Evolutionary conservation across 352 stramenopile genomes (phyloP).

Genomic region (Phytophthora aleatoria): DNA sequence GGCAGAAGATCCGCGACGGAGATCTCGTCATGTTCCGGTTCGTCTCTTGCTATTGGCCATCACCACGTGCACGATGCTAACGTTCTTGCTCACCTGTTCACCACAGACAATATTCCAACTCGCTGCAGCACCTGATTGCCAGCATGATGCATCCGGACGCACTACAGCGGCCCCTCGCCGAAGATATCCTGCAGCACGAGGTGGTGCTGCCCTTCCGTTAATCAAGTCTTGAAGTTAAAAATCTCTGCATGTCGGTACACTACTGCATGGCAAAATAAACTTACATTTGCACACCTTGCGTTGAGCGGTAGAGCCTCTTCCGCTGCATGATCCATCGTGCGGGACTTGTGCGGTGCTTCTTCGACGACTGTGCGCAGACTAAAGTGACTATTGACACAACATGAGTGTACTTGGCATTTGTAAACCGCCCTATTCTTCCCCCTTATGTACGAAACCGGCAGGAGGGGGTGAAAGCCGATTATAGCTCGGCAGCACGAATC

Average conservation of each 20-base stretch:
- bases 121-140: conserved; percentile 83
- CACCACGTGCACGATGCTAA: conserved; percentile 15
- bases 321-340: not conserved
- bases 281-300: conserved; percentile 8
- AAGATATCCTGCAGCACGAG: conserved; percentile 88
- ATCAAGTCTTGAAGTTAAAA: conserved; percentile 7
- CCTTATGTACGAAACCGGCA: no score
- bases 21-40: conserved; percentile 82
- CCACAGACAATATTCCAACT: conserved; percentile 85
- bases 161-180: conserved; percentile 75
- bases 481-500: no score
- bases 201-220: conserved; percentile 70
- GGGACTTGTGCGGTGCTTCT: conserved; percentile 9
- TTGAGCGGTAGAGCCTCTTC: not conserved
- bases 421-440: not conserved
- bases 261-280: conserved; percentile 25
- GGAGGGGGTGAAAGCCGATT: no score
- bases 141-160: conserved; percentile 89
- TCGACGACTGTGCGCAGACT: conserved; percentile 9
- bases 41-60: conserved; percentile 8
- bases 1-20: conserved; percentile 87
- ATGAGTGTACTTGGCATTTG: conserved; percentile 3
- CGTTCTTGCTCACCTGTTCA: conserved; percentile 7
- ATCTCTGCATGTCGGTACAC: conserved; percentile 22
- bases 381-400: not conserved